Evolutionary conservation across 352 stramenopile genomes (phyloP), one percentile per base, ranked within the genome.

Genomic region (Phytophthora kernoviae): DNA sequence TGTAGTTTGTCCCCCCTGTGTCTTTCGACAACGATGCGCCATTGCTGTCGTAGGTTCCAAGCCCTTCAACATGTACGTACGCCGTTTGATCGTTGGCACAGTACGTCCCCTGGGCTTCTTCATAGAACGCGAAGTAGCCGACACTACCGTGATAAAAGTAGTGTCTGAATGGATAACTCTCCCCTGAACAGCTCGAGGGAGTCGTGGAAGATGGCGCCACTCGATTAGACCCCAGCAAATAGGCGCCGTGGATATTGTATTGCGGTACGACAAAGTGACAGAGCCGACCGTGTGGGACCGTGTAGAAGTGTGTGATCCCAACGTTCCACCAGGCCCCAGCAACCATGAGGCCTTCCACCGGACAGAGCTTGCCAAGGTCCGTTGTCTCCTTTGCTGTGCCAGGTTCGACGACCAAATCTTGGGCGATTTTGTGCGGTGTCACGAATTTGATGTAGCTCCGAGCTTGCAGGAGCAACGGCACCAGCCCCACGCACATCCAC

Each of bases 241-340:
- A 63, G 3, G 33, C 20, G 18, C 54, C 54, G 5, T 62, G 54
- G 18, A 62, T 54, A 24, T 62, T 62, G 18, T 62, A 62, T 18
- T 62, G 55, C 5, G 55, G 33, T 27, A 62, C 45, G 4, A 62
- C 55, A 17, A 56, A 62, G 26, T 62, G 54, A 9, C 48, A 59
- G 3, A 56, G 20, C 4, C 47, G n/a, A 14, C 48, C 47, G 34
- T 45, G 34, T 8, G 14, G 17, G 9, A 64, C 33, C 6, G 33
- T 1, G 5, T 33, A 52, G 24, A 64, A 68, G 18, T 59, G 47
- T 11, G 47, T 47, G 1, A 54, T 46, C 3, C 14, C 26, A 4
- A 65, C 14, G 17, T 70, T 70, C 62, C 62, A 65, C 26, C 40
- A 70, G 10, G 48, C 43, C 24, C 49, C 34, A 36, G 62, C 62